Base-by-base conservation (phyloP, 2,329 filamentous ascomycete genomes). In the Calonectria pteridis region DNA sequence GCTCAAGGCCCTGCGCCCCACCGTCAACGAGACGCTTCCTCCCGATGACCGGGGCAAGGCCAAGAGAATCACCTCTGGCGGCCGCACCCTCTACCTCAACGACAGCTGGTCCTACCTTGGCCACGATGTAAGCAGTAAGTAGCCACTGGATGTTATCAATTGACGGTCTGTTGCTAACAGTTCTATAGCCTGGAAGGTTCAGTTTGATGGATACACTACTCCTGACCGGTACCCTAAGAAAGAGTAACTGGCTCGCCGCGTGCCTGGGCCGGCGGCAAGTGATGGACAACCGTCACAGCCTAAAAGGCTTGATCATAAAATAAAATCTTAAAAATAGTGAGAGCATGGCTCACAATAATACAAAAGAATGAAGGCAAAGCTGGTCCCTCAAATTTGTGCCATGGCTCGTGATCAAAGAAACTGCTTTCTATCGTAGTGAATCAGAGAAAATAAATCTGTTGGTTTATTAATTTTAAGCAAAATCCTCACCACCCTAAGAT, bases 61-160 rank as follows among this genome's bases (percentile, higher is more conserved):
- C 73, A 88, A 88, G 83, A 86, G 84, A 0, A 85, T 89, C 75
- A 77, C 74, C 0, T 80, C 86, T 18, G 84, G 82, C 16, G 76
- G 79, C 0, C 83, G 87, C 74, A 85, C 84, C 75, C 83, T 82
- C 10, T 88, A 87, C 69, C 83, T 88, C 31, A 87, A 88, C 69
- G 87, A 88, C 59, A 87, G 84, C 76, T 88, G 87, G 85, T 87
- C 86, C 1, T 86, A 85, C 65, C 83, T 88, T n/a, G 81, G 81
- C 37, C 84, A 85, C 18, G 85, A 88, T 73, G 84, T 86, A 2
- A 87, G 84, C 74, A 88, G 87, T 88, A 85, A 84, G 85, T 40
- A 0, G 13, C 14, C 1, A 3, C 23, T 1, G 1, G 4, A 26
- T 5, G 2, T 83, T 28, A 49, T 20, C 3, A 14, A 37, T 11